A percentile compares a stretch with the other conserved stretches of the same genome.
These are phyloP conservation scores for Podila minutissima DNA, from an alignment of 192 early-diverging fungal genomes.

Conservation along the genomic window DNA sequence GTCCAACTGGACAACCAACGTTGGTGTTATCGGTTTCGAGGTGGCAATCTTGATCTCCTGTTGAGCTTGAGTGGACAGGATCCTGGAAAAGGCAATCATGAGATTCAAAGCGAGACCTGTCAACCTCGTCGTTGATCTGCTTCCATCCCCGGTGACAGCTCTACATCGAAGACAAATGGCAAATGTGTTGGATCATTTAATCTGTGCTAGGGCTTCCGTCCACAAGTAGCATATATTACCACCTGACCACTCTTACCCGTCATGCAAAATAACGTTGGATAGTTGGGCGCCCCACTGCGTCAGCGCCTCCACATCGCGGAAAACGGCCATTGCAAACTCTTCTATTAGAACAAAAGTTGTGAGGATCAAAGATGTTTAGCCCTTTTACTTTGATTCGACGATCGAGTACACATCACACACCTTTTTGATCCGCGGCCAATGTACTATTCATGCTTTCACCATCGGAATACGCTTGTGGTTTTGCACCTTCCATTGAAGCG, in stretches of 20 bases:
- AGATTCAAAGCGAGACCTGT: constrained; percentile 16
- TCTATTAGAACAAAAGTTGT: too few species aligned
- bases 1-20: constrained; percentile 4
- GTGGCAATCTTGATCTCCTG: background rate
- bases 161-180: background rate
- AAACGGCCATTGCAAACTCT: background rate
- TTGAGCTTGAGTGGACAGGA: constrained; percentile 1
- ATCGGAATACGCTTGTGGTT: background rate
- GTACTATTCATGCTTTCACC: background rate
- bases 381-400: too few species aligned
- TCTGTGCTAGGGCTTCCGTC: background rate
- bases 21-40: background rate
- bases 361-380: too few species aligned
- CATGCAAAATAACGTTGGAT: background rate
- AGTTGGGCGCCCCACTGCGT: background rate
- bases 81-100: constrained; percentile 3
- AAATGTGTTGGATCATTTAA: too few species aligned
- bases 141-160: constrained; percentile 11
- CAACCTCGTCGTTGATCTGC: constrained; percentile 22
- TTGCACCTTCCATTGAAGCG: background rate
- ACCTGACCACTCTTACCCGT: background rate
- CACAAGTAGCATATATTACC: background rate
- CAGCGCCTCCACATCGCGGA: background rate
- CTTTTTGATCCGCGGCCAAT: too few species aligned
- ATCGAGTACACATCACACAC: too few species aligned